Percentiles rank a stretch among this genome's conserved stretches.
These are phyloP conservation scores for Asterochloris erici DNA, from an alignment of 139 green algal species.

Conservation along the genomic window DNA sequence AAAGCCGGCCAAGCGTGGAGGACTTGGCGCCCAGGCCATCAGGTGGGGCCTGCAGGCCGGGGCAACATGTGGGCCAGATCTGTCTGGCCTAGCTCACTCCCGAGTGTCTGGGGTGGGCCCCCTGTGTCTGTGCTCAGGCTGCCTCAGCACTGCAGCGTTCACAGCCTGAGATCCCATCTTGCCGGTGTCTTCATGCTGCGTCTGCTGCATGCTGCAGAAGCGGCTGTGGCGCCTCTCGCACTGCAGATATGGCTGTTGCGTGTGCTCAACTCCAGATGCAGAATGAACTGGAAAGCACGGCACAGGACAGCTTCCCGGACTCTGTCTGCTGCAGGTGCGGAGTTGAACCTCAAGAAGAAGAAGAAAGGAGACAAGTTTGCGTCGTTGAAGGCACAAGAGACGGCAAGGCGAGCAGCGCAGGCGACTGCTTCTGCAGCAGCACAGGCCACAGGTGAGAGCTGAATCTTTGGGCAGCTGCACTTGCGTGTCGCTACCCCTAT, in stretches of 20 bases:
- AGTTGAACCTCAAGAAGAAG: slow-evolving; percentile 36
- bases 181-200: neutral
- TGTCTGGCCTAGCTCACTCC: no score
- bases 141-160: neutral
- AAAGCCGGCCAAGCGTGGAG: no score
- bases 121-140: neutral
- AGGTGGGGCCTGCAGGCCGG: no score
- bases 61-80: no score
- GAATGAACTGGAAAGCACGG: neutral
- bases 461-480: neutral
- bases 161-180: neutral
- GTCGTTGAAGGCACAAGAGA: slow-evolving; percentile 67
- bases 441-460: slow-evolving; percentile 3
- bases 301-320: neutral
- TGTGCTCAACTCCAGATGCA: neutral
- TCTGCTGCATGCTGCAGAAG: neutral
- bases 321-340: slow-evolving; percentile 30
- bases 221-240: neutral
- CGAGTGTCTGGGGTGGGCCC: no score
- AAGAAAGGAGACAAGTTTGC: slow-evolving; percentile 28
- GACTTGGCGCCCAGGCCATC: no score
- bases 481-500: no score
- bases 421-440: neutral
- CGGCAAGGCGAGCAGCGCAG: slow-evolving; percentile 55
- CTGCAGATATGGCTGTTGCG: neutral